These are phyloP conservation scores for Begonia masoniana DNA, from an alignment of 306 rosid species.

Conservation along the genomic window DNA sequence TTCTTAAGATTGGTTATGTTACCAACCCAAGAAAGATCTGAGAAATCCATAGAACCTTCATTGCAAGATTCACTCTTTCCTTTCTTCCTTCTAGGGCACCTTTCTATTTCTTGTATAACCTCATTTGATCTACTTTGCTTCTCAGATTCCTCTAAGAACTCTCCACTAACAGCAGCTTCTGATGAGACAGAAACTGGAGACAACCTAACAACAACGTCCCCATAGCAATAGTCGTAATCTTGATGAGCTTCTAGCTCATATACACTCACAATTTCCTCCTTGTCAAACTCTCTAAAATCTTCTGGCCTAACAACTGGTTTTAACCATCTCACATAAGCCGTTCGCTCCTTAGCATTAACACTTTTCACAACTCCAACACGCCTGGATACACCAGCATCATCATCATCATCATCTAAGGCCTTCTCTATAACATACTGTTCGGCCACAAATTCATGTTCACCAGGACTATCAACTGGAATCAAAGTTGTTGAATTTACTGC, in stretches of 20 bases:
- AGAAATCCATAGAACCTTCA: conserved; percentile 36
- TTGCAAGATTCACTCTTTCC: conserved; percentile 7
- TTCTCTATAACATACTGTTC: conserved; percentile 96
- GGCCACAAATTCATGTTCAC: conserved; percentile 96
- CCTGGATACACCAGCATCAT: conserved; percentile 48
- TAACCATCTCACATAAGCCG: conserved; percentile 87
- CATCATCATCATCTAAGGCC: conserved; percentile 65
- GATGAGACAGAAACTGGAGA: conserved; percentile 48
- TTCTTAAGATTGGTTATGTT: conserved; percentile 83
- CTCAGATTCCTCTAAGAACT: conserved; percentile 26
- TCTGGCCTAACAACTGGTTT: conserved; percentile 63
- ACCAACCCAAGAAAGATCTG: conserved; percentile 96
- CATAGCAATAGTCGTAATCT: conserved; percentile 93
- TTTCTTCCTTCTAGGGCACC: conserved; percentile 20
- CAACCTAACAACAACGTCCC: conserved; percentile 92
- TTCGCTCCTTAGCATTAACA: conserved; percentile 86
- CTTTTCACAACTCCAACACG: conserved; percentile 95
- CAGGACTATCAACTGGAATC: conserved; percentile 84
- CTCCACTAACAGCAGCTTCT: conserved; percentile 31
- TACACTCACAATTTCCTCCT: conserved; percentile 87
- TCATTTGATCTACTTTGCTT: conserved; percentile 4
- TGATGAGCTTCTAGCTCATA: conserved; percentile 97
- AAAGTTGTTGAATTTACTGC: conserved; percentile 45
- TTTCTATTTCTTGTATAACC: conserved; percentile 17
- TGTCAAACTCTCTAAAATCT: conserved; percentile 80